A percentile compares a stretch with the other conserved stretches of the same genome.
phyloP scores from a whole-genome alignment of 768 basidiomycete genomes.

The Trametes sanguinea region DNA sequence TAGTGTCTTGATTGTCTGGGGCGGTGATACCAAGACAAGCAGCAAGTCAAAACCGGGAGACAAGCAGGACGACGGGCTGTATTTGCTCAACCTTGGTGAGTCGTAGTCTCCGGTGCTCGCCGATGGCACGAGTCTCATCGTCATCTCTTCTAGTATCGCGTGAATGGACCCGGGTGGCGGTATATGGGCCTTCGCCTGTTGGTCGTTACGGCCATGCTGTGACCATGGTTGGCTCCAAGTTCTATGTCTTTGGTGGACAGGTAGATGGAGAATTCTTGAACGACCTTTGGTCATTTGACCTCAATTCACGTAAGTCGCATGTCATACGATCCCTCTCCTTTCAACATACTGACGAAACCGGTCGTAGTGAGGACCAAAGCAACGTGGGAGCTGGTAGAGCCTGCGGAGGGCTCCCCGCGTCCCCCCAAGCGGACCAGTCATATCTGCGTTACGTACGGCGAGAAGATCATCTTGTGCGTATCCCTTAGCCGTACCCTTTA shows the following conservation, averaged over 20 bases:
- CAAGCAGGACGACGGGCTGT: slow-evolving; percentile 88
- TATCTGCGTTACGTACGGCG: slow-evolving; percentile 78
- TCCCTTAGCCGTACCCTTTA: slow-evolving; percentile 15
- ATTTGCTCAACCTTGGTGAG: slow-evolving; percentile 91
- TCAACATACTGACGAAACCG: too few species aligned
- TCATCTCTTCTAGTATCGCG: slow-evolving; percentile 62
- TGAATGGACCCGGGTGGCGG: slow-evolving; percentile 91
- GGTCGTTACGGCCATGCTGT: slow-evolving; percentile 97
- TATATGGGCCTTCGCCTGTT: slow-evolving; percentile 73
- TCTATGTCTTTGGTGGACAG: slow-evolving; percentile 96
- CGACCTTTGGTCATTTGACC: slow-evolving; percentile 95
- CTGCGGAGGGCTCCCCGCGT: slow-evolving; percentile 52
- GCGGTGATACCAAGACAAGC: slow-evolving; percentile 92
- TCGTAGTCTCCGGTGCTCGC: not conserved
- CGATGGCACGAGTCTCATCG: not conserved
- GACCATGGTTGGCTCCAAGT: slow-evolving; percentile 87
- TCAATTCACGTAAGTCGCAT: slow-evolving; percentile 77
- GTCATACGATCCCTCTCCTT: not conserved
- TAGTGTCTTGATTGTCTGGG: slow-evolving; percentile 96
- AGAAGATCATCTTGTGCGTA: slow-evolving; percentile 81
- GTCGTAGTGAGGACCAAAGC: slow-evolving; percentile 75
- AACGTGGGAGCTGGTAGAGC: slow-evolving; percentile 80
- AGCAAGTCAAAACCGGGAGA: slow-evolving; percentile 60
- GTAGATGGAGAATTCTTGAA: slow-evolving; percentile 93
- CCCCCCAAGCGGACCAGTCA: slow-evolving; percentile 92